Evolutionary conservation across 148 eudicot genomes (phyloP).

Genomic region (Rhododendron simsii): DNA sequence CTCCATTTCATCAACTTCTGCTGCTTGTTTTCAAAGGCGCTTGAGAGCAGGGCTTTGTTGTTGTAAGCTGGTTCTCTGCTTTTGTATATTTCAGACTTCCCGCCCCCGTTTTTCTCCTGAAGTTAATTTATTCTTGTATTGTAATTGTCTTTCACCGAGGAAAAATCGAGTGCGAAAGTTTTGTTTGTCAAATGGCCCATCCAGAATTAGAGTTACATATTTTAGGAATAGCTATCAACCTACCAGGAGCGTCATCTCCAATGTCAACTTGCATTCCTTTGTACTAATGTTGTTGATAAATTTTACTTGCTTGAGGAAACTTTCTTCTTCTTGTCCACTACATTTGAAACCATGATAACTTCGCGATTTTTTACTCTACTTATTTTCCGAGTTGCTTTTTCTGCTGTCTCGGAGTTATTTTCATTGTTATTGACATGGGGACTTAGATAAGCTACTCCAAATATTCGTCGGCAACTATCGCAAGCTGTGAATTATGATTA

Average conservation of each 20-base stretch:
- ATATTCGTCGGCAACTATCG: not conserved
- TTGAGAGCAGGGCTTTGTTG: conserved; percentile 5
- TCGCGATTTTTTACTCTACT: not conserved
- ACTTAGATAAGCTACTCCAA: not conserved
- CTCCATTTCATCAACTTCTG: not conserved
- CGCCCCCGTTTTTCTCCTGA: not conserved
- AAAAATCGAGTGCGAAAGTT: not conserved
- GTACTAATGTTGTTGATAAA: not conserved
- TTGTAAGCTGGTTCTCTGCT: not conserved
- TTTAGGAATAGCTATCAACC: not conserved
- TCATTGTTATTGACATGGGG: not conserved
- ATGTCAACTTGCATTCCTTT: not conserved
- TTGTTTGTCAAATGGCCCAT: not conserved
- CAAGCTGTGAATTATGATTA: not conserved
- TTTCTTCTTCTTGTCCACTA: not conserved
- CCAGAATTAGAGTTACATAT: not conserved
- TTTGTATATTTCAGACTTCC: not conserved
- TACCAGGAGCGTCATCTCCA: not conserved
- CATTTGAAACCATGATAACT: not conserved
- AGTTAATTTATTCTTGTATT: not conserved
- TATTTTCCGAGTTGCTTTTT: not conserved
- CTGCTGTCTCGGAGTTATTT: not conserved
- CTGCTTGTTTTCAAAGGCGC: not conserved
- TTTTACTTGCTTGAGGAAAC: not conserved
- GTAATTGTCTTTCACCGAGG: not conserved